These are phyloP conservation scores for Penicillium polonicum DNA, from an alignment of 2,329 filamentous ascomycete genomes.

Conservation along the genomic window DNA sequence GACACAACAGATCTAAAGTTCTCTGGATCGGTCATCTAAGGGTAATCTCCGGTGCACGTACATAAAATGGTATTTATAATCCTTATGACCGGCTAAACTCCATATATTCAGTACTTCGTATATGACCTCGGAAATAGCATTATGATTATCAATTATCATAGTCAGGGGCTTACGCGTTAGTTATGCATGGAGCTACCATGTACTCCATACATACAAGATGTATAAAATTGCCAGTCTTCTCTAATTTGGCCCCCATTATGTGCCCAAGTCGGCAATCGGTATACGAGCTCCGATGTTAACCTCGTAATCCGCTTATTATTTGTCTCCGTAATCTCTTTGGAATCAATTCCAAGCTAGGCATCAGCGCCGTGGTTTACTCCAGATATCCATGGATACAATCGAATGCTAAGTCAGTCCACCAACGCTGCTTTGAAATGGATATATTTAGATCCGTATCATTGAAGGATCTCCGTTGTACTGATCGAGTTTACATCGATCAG, in stretches of 20 bases:
- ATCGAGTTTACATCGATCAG: not conserved
- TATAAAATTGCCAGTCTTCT: not conserved
- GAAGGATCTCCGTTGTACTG: not conserved
- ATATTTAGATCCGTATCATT: not conserved
- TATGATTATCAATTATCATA: not conserved
- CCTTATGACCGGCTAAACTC: not conserved
- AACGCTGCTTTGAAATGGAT: not conserved
- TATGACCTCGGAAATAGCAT: not conserved
- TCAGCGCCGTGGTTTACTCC: not conserved
- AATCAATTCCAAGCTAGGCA: not conserved
- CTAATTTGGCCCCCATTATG: not conserved
- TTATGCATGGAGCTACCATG: not conserved
- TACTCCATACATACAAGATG: not conserved
- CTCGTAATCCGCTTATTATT: not conserved
- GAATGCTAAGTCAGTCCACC: not conserved
- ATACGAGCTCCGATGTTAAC: not conserved
- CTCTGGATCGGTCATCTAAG: not conserved
- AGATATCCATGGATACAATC: not conserved
- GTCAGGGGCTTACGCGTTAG: not conserved
- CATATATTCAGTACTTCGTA: not conserved
- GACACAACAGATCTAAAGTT: not conserved
- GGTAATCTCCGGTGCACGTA: not conserved
- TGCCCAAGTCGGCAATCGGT: not conserved
- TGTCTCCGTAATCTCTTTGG: not conserved
- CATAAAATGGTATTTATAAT: not conserved